Evolutionary conservation across 1,284 basidiomycete species (phyloP).

Genomic region (Sphaerobolus stellatus): DNA sequence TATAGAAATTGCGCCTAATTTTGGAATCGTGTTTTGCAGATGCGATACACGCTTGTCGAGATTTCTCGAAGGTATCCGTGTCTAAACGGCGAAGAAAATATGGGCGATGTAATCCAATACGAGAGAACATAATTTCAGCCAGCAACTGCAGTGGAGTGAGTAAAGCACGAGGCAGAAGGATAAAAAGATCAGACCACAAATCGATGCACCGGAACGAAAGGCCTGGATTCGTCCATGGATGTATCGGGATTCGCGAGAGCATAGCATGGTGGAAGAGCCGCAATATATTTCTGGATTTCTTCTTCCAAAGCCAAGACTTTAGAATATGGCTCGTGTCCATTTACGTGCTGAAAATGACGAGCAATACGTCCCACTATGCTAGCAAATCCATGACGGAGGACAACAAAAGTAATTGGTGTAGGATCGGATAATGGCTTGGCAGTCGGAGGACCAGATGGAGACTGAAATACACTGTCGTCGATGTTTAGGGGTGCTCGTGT

Average conservation of each 20-base stretch:
- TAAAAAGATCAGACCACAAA: constrained; percentile 56
- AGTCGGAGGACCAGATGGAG: constrained; percentile 37
- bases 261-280: constrained; percentile 75
- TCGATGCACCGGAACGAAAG: constrained; percentile 71
- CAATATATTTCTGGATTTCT: constrained; percentile 79
- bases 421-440: constrained; percentile 65
- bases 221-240: constrained; percentile 65
- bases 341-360: constrained; percentile 92
- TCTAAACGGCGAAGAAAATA: constrained; percentile 72
- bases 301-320: constrained; percentile 85
- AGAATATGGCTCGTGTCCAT: constrained; percentile 77
- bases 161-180: neutral
- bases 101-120: constrained; percentile 75
- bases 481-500: constrained; percentile 83
- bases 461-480: constrained; percentile 57
- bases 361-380: constrained; percentile 89
- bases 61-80: constrained; percentile 74
- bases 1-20: constrained; percentile 65
- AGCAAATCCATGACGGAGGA: constrained; percentile 81
- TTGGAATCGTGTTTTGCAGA: constrained; percentile 75
- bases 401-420: constrained; percentile 85
- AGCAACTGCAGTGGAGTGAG: constrained; percentile 22
- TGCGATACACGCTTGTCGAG: constrained; percentile 75
- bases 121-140: constrained; percentile 77
- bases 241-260: constrained; percentile 71